Evolutionary conservation across 441 rosid species (phyloP), one percentile per base, ranked within the genome.

Genomic region (Metrosideros polymorpha): DNA sequence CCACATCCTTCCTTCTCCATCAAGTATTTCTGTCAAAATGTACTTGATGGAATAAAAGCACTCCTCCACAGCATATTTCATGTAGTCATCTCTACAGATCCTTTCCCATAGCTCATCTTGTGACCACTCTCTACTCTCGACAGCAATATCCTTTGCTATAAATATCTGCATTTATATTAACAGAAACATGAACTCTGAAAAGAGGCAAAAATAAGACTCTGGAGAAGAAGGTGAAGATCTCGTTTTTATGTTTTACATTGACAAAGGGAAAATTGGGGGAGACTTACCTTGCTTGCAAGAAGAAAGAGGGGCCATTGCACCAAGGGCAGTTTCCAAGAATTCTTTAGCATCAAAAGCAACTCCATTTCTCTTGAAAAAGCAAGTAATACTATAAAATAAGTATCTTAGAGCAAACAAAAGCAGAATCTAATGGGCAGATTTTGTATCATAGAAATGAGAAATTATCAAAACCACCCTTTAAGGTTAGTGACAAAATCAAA

Each of bases 251-350:
- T 29, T 30, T 59, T 83, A 89, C 79, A 86, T 47, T 66, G 42
- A 63, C 84, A 52, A 32, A 87, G 32, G 84, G 42, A 87, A 85
- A 82, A 55, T 53, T 42, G 77, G 76, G 88, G 47, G 83, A 86
- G 86, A 85, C 61, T 87, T 86, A 96, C 99, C 98, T 98, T 98
- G 97, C 98, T 98, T 85, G 98, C 93, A 90, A 98, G 99, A 91
- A 98, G 99, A 92, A 98, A 98, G 85, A 96, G 98, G n/a, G 99
- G 99, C 99, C 98, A 98, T 90, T 96, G 99, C 85, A 98, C 96
- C 91, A 98, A 87, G 30, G 93, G 93, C 82, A 96, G 96, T 87
- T 90, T 92, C 86, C 98, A 97, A 83, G 99, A 93, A 95, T 96
- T 98, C 91, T 91, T 96, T 57, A 99, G 99, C 99, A 98, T 98